Conservation (phyloP, 2,329 filamentous ascomycete species). For the Neofusicoccum umdonicola region DNA sequence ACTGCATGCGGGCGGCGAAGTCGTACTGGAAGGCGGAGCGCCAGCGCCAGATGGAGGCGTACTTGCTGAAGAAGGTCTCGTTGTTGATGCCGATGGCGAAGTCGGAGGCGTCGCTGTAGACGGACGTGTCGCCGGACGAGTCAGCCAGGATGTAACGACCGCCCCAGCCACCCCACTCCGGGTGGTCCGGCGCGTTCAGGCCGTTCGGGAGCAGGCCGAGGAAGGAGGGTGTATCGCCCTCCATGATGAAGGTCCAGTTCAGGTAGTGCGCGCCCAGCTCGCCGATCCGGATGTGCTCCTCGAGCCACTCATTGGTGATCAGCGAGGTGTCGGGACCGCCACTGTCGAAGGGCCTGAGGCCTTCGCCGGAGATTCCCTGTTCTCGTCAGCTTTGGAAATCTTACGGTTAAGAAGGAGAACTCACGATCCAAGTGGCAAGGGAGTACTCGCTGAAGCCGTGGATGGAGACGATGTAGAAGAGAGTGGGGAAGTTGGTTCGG, state of each 20-base stretch:
- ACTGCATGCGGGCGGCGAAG: constrained; percentile 44
- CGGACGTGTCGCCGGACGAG: constrained; percentile 17
- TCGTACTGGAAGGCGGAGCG: constrained; percentile 42
- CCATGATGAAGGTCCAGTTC: constrained; percentile 44
- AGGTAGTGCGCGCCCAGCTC: constrained; percentile 46
- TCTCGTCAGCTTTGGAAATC: not conserved
- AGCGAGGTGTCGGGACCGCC: constrained; percentile 42
- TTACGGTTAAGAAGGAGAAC: not conserved
- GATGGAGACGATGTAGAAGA: constrained; percentile 51
- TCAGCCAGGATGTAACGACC: constrained; percentile 37
- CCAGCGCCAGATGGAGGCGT: constrained; percentile 45
- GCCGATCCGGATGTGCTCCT: constrained; percentile 47
- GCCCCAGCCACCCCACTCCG: constrained; percentile 46
- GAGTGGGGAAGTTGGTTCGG: constrained; percentile 44
- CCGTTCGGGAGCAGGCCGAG: constrained; percentile 45
- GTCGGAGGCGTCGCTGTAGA: constrained; percentile 37
- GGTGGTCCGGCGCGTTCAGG: constrained; percentile 37
- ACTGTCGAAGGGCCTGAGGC: constrained; percentile 38
- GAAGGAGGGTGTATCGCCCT: constrained; percentile 48
- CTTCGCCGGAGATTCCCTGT: constrained; percentile 25
- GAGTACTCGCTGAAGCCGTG: constrained; percentile 52
- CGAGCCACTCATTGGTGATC: constrained; percentile 47
- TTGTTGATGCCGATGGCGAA: constrained; percentile 34
- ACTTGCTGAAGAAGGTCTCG: constrained; percentile 26
- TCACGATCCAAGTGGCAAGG: constrained; percentile 46